phyloP scores from a whole-genome alignment of 306 rosid genomes.

The Fagus sylvatica region DNA sequence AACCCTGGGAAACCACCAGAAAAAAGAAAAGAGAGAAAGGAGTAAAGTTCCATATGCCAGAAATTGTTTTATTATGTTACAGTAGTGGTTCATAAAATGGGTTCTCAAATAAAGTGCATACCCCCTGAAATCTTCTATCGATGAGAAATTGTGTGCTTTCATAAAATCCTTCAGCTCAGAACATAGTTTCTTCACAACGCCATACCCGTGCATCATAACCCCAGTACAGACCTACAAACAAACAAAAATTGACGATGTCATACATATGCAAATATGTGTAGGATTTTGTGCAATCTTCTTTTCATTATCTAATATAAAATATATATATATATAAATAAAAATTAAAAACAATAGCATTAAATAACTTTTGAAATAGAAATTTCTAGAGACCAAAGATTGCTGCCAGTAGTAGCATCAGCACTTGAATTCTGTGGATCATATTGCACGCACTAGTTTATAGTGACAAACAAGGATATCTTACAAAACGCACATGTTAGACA shows the following conservation, averaged over 20 bases:
- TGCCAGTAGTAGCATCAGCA: background rate
- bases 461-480: background rate
- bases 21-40: background rate
- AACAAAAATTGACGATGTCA: constrained; percentile 6
- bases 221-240: constrained; percentile 96
- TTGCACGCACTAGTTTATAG: constrained; percentile 1
- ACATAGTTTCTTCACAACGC: constrained; percentile 85
- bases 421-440: background rate
- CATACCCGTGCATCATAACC: constrained; percentile 98
- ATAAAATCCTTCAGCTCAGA: constrained; percentile 83
- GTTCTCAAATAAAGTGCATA: constrained; percentile 25
- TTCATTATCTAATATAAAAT: background rate
- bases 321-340: too few relatives aligned
- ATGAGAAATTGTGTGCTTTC: constrained; percentile 75
- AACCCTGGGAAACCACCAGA: constrained; percentile 46
- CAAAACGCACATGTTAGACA: background rate
- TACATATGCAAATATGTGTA: background rate
- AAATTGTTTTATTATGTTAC: background rate
- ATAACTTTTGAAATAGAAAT: background rate
- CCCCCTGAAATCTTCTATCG: constrained; percentile 98
- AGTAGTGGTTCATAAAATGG: background rate
- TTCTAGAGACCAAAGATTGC: background rate
- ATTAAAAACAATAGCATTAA: background rate
- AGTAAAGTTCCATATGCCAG: background rate
- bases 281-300: background rate